Base-by-base conservation (phyloP, 805 yeast species). In the Metschnikowia chrysomelidarum region DNA sequence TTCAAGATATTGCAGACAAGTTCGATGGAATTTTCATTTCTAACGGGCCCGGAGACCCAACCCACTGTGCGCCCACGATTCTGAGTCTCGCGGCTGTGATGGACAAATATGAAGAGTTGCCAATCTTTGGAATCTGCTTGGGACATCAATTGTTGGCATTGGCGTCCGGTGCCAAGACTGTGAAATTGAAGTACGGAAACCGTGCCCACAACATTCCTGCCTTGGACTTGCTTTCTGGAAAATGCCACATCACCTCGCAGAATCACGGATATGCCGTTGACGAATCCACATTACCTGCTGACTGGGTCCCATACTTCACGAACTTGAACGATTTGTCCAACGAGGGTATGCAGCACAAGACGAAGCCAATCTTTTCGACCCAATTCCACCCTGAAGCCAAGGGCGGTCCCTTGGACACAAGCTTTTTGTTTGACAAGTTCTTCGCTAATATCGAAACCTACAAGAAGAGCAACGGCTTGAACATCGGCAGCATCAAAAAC, bases 341-440 rank as follows among this genome's bases (percentile, higher is more conserved):
- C 63, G 99, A 93, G 68, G 99, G 99, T 53, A 88, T 93, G 95
- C 82, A 80, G 53, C 98, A 93, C 64, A 74, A 69, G 38, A 57
- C 77, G 24, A 82, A 78, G 60, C 99, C 99, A 34, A 85, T 91
- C 37, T 93, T 91, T 68, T 87, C 96, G 24, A 87, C 96, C 2
- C 98, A 93, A 65, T 93, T 93, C 76, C 99, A 93, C 62, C 99
- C 99, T 31, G 99, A 93, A 66, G 98, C 98, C 39, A 91, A 88
- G 69, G 98, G 98, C 53, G 99, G 99, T 51, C 99, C 99, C 40
- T 74, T 84, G 54, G 99, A 93, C 64, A 85, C 96, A 10, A 76
- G 87, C 2, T 87, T 79, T 66, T 71, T 93, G 62, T 93, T 93
- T 52, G 98, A 93, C 71, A 87, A 80, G 62, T 93, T 86, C 66